phyloP scores from a whole-genome alignment of 2,329 filamentous ascomycete species.

The Fusarium sterilihyphosum region DNA sequence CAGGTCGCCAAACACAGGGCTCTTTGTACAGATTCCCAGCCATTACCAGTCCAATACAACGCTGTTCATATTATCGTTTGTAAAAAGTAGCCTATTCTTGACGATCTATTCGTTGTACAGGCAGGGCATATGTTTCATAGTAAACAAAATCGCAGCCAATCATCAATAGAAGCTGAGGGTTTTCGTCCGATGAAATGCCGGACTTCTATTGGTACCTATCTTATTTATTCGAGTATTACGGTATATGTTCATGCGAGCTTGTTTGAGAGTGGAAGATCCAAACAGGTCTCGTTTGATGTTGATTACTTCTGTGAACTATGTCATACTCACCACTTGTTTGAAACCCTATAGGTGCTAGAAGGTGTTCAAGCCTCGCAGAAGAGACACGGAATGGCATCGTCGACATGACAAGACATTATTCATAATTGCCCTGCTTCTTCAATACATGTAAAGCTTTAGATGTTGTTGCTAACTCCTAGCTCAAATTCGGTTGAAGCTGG shows the following conservation, averaged over 20 bases:
- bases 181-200: background rate
- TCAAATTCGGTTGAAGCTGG: background rate
- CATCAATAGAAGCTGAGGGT: background rate
- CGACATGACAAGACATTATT: background rate
- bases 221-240: background rate
- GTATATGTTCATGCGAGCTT: background rate
- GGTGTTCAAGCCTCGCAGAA: background rate
- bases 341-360: background rate
- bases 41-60: background rate
- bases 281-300: constrained; percentile 8
- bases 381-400: background rate
- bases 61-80: background rate
- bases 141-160: background rate
- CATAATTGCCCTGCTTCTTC: background rate
- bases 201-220: background rate
- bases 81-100: background rate
- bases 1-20: background rate
- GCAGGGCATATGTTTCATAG: background rate
- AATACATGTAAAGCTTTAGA: background rate
- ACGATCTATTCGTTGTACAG: too few relatives aligned
- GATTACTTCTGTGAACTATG: background rate
- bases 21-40: background rate
- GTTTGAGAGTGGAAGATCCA: background rate
- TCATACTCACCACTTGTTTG: background rate
- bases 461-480: background rate